Evolutionary conservation across 345 rosid species (phyloP), one percentile per base, ranked within the genome.

Genomic region (Lepidium africanum): DNA sequence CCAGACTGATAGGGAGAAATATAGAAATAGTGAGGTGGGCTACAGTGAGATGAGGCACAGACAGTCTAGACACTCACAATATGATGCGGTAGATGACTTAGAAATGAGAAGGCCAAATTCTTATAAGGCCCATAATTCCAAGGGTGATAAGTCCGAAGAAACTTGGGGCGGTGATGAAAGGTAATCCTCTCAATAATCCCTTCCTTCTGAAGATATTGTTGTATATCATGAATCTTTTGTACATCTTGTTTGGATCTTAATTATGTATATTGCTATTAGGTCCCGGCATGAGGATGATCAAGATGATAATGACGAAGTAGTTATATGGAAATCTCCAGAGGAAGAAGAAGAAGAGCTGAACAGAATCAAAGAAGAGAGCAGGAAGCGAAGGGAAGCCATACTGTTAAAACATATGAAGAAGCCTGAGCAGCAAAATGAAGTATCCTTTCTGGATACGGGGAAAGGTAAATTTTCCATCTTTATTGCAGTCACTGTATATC

Each of bases 301-400:
- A 70, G 82, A 80, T 70, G 93, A 89, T 75, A 81, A 81, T 75
- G 94, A 91, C 21, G 88, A 84, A 70, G 76, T 80, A 51, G 52
- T 87, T 74, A 11, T 77, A 3, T 78, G 93, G 66, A 74, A 81
- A 78, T 78, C 77, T 71, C 91, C 82, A 52, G 96, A 86, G 63
- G 84, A 81, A 62, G 97, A 88, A 76, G 97, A 87, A 70, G 97
- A 91, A 15, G 92, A 95, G 69, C 67, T 95, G n/a, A 79, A 85
- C 55, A 87, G 80, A 79, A 82, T 95, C 36, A 94, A 81, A 85
- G 96, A 87, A 79, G 94, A 91, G 80, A 95, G 99, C 74, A 86
- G 96, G 82, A 87, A 82, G 79, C 77, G 84, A 69, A 86, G 80
- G 78, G 84, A 87, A 59, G 98, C 94, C 56, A 87, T 95, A 76